phyloP scores from a whole-genome alignment of 2,329 filamentous ascomycete species.

The Monosporascus sp. region DNA sequence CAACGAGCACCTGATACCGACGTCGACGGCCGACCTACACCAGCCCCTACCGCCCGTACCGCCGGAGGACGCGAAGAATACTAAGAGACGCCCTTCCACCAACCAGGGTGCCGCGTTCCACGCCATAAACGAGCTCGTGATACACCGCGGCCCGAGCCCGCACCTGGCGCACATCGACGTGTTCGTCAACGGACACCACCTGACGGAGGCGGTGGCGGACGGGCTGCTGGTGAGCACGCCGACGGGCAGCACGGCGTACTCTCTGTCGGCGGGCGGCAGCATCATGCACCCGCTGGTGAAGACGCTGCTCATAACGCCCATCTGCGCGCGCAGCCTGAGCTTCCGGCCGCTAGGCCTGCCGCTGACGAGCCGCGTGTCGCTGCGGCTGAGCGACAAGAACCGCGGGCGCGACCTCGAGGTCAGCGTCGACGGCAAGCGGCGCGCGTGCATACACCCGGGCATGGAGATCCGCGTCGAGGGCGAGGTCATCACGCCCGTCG shows the following conservation, averaged over 20 bases:
- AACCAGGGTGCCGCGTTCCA: slow-evolving; percentile 41
- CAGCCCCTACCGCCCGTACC: slow-evolving; percentile 28
- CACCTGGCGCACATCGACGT: slow-evolving; percentile 91
- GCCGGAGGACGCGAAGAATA: slow-evolving; percentile 1
- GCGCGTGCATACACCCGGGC: slow-evolving; percentile 63
- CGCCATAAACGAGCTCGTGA: slow-evolving; percentile 91
- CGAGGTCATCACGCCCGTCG: slow-evolving; percentile 40
- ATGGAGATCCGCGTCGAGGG: slow-evolving; percentile 87
- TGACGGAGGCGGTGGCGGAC: slow-evolving; percentile 92
- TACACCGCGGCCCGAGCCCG: slow-evolving; percentile 84
- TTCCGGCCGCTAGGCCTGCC: slow-evolving; percentile 90
- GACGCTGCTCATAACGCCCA: slow-evolving; percentile 84
- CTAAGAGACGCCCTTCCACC: slow-evolving; percentile 5
- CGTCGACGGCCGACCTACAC: slow-evolving; percentile 38
- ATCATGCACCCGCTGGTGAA: slow-evolving; percentile 93
- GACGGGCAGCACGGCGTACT: slow-evolving; percentile 93
- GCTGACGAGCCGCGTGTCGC: slow-evolving; percentile 74
- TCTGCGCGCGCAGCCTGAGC: slow-evolving; percentile 85
- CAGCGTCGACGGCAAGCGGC: slow-evolving; percentile 71
- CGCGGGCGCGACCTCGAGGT: slow-evolving; percentile 71
- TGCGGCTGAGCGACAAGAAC: slow-evolving; percentile 78
- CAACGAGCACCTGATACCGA: slow-evolving; percentile 45
- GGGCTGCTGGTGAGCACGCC: slow-evolving; percentile 92
- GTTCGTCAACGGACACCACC: slow-evolving; percentile 78
- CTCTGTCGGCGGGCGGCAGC: slow-evolving; percentile 82